A percentile compares a stretch with the other conserved stretches of the same genome.
phyloP scores from a whole-genome alignment of 352 stramenopile species.

The Phytophthora cryptogea region DNA sequence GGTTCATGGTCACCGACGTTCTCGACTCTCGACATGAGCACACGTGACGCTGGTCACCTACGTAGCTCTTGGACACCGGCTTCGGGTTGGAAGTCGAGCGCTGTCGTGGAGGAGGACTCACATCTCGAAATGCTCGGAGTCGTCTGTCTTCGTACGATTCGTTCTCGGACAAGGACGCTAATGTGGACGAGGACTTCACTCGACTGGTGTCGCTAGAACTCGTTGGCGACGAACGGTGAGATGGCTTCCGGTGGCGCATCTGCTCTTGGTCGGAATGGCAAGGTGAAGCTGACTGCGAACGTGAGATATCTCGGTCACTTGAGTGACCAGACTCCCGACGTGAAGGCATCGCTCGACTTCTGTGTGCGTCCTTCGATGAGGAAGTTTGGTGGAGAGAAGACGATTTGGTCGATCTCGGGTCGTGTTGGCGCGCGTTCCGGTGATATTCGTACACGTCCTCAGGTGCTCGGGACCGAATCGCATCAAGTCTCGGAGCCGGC shows the following conservation, averaged over 20 bases:
- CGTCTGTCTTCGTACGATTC: constrained; percentile 22
- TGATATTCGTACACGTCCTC: constrained; percentile 9
- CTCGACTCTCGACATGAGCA: constrained; percentile 23
- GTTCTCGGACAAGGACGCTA: constrained; percentile 15
- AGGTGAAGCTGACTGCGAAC: not conserved
- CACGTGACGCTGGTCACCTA: constrained; percentile 9
- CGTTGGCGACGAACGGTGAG: constrained; percentile 3
- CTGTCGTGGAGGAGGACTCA: constrained; percentile 16
- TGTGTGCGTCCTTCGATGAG: not conserved
- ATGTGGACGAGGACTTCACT: constrained; percentile 1
- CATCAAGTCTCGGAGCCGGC: constrained; percentile 10
- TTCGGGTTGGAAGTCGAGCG: constrained; percentile 27
- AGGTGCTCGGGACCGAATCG: constrained; percentile 1
- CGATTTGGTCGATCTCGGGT: constrained; percentile 2
- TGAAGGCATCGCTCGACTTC: constrained; percentile 10
- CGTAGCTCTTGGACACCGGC: constrained; percentile 10
- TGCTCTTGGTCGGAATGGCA: constrained; percentile 11
- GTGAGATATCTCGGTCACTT: not conserved
- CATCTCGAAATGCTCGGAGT: constrained; percentile 8
- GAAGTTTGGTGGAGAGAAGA: constrained; percentile 1
- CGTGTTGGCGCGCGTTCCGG: not conserved
- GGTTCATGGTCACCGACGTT: constrained; percentile 15
- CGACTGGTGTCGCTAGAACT: constrained; percentile 6
- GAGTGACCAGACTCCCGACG: constrained; percentile 10
- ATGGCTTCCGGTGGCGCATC: not conserved